Conservation (phyloP, 2,329 filamentous ascomycete genomes). For the Sodiomyces alkalinus region DNA sequence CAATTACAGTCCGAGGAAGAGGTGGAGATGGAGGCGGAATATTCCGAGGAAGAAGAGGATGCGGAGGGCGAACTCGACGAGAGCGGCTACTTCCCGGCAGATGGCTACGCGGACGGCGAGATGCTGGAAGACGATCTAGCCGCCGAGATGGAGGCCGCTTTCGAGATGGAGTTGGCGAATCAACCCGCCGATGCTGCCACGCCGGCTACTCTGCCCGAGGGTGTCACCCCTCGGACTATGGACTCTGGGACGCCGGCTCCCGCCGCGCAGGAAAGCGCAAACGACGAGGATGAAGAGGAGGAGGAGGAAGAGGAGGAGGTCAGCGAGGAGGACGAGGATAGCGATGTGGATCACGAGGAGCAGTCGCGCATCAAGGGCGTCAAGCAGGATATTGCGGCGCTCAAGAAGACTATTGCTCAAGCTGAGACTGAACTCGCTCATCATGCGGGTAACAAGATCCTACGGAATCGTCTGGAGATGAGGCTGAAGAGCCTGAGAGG, state of each 20-base stretch:
- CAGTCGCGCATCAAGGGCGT: conserved; percentile 35
- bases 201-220: conserved; percentile 25
- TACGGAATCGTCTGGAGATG: conserved; percentile 32
- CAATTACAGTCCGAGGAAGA: conserved; percentile 21
- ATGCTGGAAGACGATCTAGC: conserved; percentile 34
- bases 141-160: conserved; percentile 38
- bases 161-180: conserved; percentile 29
- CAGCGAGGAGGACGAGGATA: conserved; percentile 36
- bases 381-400: conserved; percentile 36
- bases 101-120: conserved; percentile 14
- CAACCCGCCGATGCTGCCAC: conserved; percentile 24
- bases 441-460: conserved; percentile 24
- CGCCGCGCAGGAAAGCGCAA: conserved; percentile 26
- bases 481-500: conserved; percentile 32
- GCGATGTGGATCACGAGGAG: conserved; percentile 39
- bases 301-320: conserved; percentile 32
- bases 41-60: conserved; percentile 42
- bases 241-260: conserved; percentile 28
- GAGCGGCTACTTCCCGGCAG: conserved; percentile 22
- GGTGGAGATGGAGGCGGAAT: conserved; percentile 41
- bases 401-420: conserved; percentile 33
- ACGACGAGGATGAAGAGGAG: conserved; percentile 29
- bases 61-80: conserved; percentile 31
- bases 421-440: conserved; percentile 29
- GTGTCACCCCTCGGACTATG: conserved; percentile 27